Conservation (phyloP, 169 alveolate genomes). For the Cryptosporidium muris region DNA sequence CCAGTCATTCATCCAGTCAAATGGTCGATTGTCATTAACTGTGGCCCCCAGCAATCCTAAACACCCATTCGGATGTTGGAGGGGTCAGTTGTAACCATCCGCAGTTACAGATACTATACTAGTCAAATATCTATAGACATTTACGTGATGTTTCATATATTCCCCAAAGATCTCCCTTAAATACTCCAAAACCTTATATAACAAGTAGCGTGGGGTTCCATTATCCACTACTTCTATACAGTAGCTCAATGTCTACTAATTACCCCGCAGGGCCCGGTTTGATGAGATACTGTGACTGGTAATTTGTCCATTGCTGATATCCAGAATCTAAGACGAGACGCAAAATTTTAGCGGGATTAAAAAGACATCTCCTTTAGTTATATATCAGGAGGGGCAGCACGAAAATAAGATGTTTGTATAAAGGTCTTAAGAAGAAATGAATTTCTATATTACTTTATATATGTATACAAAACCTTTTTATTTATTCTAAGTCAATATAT, state of each 20-base stretch:
- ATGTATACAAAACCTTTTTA: no score
- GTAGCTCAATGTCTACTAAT: conserved; percentile 38
- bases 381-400: not conserved
- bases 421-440: conserved; percentile 1
- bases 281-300: conserved; percentile 58
- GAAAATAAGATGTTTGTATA: not conserved
- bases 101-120: conserved; percentile 72
- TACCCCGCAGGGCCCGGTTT: conserved; percentile 48
- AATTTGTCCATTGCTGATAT: conserved; percentile 68
- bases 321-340: conserved; percentile 50
- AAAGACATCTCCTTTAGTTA: no score
- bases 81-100: conserved; percentile 72
- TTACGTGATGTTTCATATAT: conserved; percentile 32
- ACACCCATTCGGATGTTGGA: conserved; percentile 47
- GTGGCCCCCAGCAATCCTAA: conserved; percentile 59
- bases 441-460: not conserved
- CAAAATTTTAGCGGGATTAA: not conserved
- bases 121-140: conserved; percentile 72
- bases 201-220: conserved; percentile 67
- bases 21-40: conserved; percentile 67
- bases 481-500: no score
- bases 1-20: conserved; percentile 71
- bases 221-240: conserved; percentile 60
- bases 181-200: conserved; percentile 40
- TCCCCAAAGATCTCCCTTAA: conserved; percentile 18